Evolutionary conservation across 495 filamentous ascomycete species (phyloP).

Genomic region (Aspergillus indologenus): DNA sequence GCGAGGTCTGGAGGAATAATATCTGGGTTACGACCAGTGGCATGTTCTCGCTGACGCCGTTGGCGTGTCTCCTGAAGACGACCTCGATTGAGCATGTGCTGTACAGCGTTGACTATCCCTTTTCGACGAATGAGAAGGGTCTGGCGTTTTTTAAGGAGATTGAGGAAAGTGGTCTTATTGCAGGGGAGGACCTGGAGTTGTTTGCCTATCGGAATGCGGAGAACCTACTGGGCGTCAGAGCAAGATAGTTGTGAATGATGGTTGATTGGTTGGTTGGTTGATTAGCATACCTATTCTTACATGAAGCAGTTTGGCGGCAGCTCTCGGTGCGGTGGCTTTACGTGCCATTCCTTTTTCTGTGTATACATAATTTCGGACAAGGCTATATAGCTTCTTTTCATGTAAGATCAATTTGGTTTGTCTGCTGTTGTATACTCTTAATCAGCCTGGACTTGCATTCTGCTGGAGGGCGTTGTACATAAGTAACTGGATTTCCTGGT

Average conservation of each 20-base stretch:
- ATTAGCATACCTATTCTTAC: no score
- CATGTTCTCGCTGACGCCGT: constrained; percentile 26
- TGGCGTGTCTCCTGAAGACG: constrained; percentile 46
- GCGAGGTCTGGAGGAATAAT: constrained; percentile 42
- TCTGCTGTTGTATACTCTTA: no score
- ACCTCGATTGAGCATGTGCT: constrained; percentile 51
- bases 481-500: no score
- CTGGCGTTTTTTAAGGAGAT: constrained; percentile 47
- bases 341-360: no score
- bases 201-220: neutral
- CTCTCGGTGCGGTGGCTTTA: no score
- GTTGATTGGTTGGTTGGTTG: no score
- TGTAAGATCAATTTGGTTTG: no score
- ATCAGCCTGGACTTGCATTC: no score
- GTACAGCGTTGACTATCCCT: constrained; percentile 62
- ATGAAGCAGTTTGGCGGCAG: no score
- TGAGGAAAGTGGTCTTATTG: constrained; percentile 38
- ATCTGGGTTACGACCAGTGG: constrained; percentile 38
- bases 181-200: neutral
- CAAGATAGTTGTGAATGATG: neutral
- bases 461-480: no score
- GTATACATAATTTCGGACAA: no score
- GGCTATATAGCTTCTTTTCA: no score
- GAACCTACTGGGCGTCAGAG: neutral
- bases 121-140: constrained; percentile 42